Evolutionary conservation across 139 green algal genomes (phyloP).

Genomic region (Chlamydomonas incerta): DNA sequence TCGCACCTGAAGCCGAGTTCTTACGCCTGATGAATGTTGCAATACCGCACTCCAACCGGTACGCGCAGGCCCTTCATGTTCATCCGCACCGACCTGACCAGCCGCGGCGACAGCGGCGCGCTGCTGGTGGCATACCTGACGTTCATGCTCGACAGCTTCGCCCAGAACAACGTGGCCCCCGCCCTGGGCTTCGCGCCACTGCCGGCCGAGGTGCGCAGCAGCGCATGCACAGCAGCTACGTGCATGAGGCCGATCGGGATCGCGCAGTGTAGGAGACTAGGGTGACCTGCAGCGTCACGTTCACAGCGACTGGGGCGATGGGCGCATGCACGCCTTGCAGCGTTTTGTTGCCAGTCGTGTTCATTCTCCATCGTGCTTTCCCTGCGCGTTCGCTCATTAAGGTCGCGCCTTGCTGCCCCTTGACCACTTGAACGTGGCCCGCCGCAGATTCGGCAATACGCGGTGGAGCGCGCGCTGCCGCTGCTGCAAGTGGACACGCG

Average conservation of each 20-base stretch:
- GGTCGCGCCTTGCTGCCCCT: too few relatives aligned
- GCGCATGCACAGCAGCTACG: too few relatives aligned
- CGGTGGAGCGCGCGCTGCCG: constrained; percentile 36
- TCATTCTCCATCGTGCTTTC: neutral
- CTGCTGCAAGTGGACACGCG: constrained; percentile 38
- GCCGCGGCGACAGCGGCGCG: constrained; percentile 8
- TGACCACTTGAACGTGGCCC: too few relatives aligned
- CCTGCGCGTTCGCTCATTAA: neutral
- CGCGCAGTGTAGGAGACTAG: too few relatives aligned
- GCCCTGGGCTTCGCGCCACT: constrained; percentile 38
- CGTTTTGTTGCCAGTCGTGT: too few relatives aligned
- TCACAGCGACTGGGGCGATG: too few relatives aligned
- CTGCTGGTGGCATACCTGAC: constrained; percentile 33
- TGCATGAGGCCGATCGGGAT: too few relatives aligned
- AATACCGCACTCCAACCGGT: too few relatives aligned
- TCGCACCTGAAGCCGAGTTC: too few relatives aligned
- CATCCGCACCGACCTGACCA: constrained; percentile 36
- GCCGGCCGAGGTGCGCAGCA: constrained; percentile 17
- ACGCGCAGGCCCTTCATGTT: constrained; percentile 42
- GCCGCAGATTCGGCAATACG: constrained; percentile 34
- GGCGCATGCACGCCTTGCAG: too few relatives aligned
- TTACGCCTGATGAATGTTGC: too few relatives aligned
- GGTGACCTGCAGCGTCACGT: too few relatives aligned
- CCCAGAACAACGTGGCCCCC: constrained; percentile 6
- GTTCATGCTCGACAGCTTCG: constrained; percentile 29